A percentile compares a stretch with the other conserved stretches of the same genome.
Conservation (phyloP, 139 green algal species). For the Micractinium conductrix region DNA sequence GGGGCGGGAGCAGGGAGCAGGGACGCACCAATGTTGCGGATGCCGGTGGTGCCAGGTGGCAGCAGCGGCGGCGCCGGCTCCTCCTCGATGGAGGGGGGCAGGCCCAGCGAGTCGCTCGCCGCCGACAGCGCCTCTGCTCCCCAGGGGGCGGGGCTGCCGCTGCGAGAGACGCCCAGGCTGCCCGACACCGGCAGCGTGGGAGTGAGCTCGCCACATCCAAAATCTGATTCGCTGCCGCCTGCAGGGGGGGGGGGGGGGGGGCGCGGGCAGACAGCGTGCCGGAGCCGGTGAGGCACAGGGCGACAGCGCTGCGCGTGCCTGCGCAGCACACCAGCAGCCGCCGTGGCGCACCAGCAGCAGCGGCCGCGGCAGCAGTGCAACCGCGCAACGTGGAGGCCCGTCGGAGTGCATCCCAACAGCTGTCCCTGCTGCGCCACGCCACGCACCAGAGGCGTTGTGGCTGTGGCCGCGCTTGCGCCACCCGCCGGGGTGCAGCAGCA, state of each 20-base stretch:
- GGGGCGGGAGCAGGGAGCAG: neutral
- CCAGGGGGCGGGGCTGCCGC: neutral
- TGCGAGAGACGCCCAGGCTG: neutral
- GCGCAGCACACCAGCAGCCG: neutral
- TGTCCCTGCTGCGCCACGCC: no score
- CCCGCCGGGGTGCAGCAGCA: slow-evolving; percentile 20
- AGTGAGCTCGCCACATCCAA: neutral
- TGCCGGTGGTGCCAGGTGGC: slow-evolving; percentile 17
- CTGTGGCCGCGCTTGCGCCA: slow-evolving; percentile 12
- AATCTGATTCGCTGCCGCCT: slow-evolving; percentile 19
- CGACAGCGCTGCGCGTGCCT: no score
- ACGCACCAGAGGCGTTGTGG: slow-evolving; percentile 5
- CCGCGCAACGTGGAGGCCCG: no score
- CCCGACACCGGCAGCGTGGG: neutral
- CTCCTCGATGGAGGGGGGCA: neutral
- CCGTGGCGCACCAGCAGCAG: neutral
- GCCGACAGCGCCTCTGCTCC: neutral
- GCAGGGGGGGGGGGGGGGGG: neutral
- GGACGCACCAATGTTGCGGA: slow-evolving; percentile 46
- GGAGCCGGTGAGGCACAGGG: neutral
- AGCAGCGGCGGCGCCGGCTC: slow-evolving; percentile 15
- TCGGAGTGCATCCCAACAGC: no score
- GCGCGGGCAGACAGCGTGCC: neutral
- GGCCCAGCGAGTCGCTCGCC: neutral
- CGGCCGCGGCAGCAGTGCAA: neutral